Evolutionary conservation across 768 basidiomycete species (phyloP), one percentile per base, ranked within the genome.

Genomic region (Trametopsis cervina): DNA sequence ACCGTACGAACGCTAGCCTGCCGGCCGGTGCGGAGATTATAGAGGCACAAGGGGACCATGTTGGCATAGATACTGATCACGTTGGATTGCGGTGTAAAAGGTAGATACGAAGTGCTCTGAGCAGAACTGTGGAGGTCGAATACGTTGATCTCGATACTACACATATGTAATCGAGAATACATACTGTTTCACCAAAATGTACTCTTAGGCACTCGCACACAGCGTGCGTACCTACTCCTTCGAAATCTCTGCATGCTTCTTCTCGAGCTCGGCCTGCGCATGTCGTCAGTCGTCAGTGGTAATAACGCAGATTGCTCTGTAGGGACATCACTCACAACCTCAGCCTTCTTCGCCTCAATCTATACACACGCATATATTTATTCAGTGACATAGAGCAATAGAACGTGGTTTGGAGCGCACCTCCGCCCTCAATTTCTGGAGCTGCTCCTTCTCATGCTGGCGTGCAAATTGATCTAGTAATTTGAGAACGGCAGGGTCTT

Each of bases 401-500:
- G 39, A 20, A 4, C 35, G n/a, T 4, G 6, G 22, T 9, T 40
- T 17, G 7, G 12, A 17, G 57, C 75, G 20, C 48, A 84, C 85
- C 70, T 76, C 56, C 13, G 63, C 67, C 66, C 60, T 76, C 62
- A 88, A 61, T 65, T 85, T 85, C 57, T 69, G 65, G 36, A 88
- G 58, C 46, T 78, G 71, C 55, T 73, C 75, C 11, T 63, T 57
- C 49, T 87, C 85, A 47, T 80, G 80, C 50, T 68, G 62, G 47
- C 74, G 79, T 40, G 74, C 70, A 54, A 80, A 87, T 66, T 85
- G 74, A 49, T 85, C 85, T 88, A 54, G 13, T 57, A n/a, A 26
- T 44, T 40, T 0, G 5, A 5, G 5, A 25, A 18, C 36, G 4
- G 4, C 13, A n/a, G 4, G 10, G 18, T 25, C 44, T 13, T 21